phyloP scores from a whole-genome alignment of 2,329 filamentous ascomycete genomes.

The Davidsoniella virescens region DNA sequence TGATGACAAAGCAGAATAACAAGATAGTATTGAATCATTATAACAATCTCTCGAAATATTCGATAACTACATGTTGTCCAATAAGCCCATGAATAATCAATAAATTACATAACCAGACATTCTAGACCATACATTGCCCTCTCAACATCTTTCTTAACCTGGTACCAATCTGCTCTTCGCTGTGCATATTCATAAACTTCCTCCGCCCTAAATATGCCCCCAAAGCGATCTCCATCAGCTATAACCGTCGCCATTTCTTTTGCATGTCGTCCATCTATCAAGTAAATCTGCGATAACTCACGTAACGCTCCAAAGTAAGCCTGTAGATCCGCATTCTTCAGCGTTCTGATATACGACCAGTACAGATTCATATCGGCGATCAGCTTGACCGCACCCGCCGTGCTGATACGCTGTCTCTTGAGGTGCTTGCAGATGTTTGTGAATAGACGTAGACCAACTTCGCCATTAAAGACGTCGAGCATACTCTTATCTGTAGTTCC shows the following conservation, averaged over 20 bases:
- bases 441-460: conserved; percentile 87
- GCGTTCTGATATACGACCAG: conserved; percentile 63
- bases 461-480: conserved; percentile 95
- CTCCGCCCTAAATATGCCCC: conserved; percentile 83
- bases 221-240: conserved; percentile 76
- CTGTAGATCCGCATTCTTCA: conserved; percentile 69
- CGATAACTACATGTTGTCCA: too few species aligned
- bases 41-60: too few species aligned
- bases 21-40: too few species aligned
- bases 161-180: conserved; percentile 85
- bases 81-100: background rate
- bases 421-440: conserved; percentile 89
- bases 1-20: too few species aligned
- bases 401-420: conserved; percentile 85
- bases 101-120: conserved; percentile 60
- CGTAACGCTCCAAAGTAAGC: conserved; percentile 84
- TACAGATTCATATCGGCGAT: conserved; percentile 97
- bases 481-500: conserved; percentile 96
- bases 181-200: conserved; percentile 98
- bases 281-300: conserved; percentile 86
- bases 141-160: conserved; percentile 76
- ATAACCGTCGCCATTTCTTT: conserved; percentile 94
- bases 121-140: conserved; percentile 94
- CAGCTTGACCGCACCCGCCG: conserved; percentile 75
- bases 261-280: conserved; percentile 67